Evolutionary conservation across 768 basidiomycete genomes (phyloP).

Genomic region (Termitomyces sp.): DNA sequence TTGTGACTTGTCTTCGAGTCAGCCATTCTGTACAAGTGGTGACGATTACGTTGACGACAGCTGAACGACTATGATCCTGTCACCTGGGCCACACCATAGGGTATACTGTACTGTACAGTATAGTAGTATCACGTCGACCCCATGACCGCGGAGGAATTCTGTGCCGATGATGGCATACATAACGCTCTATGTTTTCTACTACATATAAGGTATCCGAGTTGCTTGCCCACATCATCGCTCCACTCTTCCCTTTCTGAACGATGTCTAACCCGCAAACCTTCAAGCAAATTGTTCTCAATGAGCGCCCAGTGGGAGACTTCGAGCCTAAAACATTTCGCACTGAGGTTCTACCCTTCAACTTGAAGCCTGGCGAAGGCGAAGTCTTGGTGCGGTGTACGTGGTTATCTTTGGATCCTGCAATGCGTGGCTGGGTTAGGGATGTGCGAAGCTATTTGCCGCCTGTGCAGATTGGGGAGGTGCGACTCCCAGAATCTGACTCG

Average conservation of each 20-base stretch:
- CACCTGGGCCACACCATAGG: no score
- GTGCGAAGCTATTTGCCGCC: conserved; percentile 69
- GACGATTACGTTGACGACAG: no score
- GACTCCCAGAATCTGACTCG: conserved; percentile 4
- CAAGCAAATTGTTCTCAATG: conserved; percentile 72
- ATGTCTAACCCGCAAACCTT: conserved; percentile 32
- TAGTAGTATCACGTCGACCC: neutral
- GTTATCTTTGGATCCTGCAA: conserved; percentile 83
- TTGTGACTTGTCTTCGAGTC: no score
- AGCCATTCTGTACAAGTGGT: no score
- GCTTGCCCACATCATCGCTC: neutral
- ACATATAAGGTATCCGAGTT: neutral
- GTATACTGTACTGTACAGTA: no score
- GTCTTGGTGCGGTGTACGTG: conserved; percentile 79
- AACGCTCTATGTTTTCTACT: neutral
- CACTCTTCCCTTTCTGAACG: neutral
- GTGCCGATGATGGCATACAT: neutral
- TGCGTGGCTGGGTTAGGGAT: conserved; percentile 82
- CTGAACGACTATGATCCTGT: no score
- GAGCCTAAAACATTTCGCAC: conserved; percentile 72
- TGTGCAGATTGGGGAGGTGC: conserved; percentile 64
- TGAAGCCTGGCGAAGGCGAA: conserved; percentile 51
- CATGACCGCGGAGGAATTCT: neutral
- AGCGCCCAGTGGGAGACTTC: conserved; percentile 69
- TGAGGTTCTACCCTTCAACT: conserved; percentile 50